Conservation (phyloP, 805 yeast species). For the Hyphopichia homilentoma region DNA sequence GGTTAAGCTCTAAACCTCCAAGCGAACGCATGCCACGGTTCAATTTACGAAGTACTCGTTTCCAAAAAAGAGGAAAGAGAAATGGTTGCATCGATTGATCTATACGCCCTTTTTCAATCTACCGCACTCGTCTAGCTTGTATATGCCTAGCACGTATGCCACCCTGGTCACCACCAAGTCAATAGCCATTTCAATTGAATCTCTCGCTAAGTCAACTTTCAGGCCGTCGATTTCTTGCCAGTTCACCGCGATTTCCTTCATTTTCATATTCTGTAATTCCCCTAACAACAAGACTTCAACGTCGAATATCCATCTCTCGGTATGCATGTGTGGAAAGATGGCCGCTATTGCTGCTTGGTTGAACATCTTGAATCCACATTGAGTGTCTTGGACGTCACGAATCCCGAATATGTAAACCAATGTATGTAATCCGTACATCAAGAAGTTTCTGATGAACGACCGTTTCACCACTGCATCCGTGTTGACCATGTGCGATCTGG, state of each 20-base stretch:
- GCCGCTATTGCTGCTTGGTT: constrained; percentile 59
- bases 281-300: constrained; percentile 88
- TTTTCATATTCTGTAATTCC: constrained; percentile 59
- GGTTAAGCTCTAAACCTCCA: too few relatives aligned
- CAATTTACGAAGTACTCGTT: too few relatives aligned
- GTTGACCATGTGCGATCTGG: constrained; percentile 94
- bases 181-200: constrained; percentile 87
- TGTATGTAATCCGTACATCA: constrained; percentile 90
- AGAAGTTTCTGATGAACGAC: constrained; percentile 78
- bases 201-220: constrained; percentile 87
- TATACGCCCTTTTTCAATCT: not conserved
- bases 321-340: constrained; percentile 89
- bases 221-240: constrained; percentile 99
- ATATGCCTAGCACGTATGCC: constrained; percentile 84
- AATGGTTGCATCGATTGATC: not conserved
- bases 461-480: constrained; percentile 97
- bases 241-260: constrained; percentile 78
- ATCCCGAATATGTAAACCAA: constrained; percentile 88
- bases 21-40: too few relatives aligned
- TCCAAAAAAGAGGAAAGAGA: not conserved
- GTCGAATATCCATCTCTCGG: constrained; percentile 98
- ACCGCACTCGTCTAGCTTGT: constrained; percentile 37
- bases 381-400: constrained; percentile 83
- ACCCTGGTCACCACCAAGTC: constrained; percentile 87
- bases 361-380: constrained; percentile 95